Percentiles rank a stretch among this genome's conserved stretches.
Conservation (phyloP, 352 stramenopile species). For the Phytophthora sansomeana region DNA sequence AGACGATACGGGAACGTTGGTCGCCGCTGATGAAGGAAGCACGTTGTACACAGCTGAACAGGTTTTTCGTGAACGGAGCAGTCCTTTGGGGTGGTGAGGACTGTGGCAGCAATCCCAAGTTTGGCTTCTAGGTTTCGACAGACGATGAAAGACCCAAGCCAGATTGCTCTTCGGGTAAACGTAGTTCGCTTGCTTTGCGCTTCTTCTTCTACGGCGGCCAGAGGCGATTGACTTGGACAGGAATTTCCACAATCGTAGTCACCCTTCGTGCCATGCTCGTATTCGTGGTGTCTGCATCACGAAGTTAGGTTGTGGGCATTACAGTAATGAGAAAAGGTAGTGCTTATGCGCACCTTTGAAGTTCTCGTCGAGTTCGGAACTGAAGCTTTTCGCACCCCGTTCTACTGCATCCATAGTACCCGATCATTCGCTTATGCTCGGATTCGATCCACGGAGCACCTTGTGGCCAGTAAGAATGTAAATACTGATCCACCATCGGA, state of each 20-base stretch:
- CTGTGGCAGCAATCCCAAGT: constrained; percentile 29
- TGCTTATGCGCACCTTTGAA: constrained; percentile 31
- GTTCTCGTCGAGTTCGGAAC: constrained; percentile 55
- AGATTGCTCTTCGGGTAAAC: constrained; percentile 34
- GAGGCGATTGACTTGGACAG: constrained; percentile 4
- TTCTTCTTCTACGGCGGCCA: constrained; percentile 2
- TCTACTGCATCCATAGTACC: constrained; percentile 54
- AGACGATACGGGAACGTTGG: constrained; percentile 38
- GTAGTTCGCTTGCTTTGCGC: constrained; percentile 3
- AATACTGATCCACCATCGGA: constrained; percentile 59
- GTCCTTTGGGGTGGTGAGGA: constrained; percentile 12
- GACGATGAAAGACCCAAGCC: constrained; percentile 52
- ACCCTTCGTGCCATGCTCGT: constrained; percentile 25
- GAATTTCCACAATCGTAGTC: constrained; percentile 10
- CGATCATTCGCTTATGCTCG: constrained; percentile 41
- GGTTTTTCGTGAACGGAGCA: constrained; percentile 40
- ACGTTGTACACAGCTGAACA: constrained; percentile 31
- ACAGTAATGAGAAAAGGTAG: neutral
- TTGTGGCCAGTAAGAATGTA: constrained; percentile 67
- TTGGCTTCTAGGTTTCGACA: constrained; percentile 50
- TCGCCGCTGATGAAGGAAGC: constrained; percentile 34
- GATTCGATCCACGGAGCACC: constrained; percentile 55
- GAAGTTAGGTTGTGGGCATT: neutral
- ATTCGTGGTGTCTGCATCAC: constrained; percentile 24
- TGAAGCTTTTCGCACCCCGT: constrained; percentile 41